A percentile compares a stretch with the other conserved stretches of the same genome.
Evolutionary conservation across 257 asterid genomes (phyloP).

Genomic region (Prunella vulgaris): DNA sequence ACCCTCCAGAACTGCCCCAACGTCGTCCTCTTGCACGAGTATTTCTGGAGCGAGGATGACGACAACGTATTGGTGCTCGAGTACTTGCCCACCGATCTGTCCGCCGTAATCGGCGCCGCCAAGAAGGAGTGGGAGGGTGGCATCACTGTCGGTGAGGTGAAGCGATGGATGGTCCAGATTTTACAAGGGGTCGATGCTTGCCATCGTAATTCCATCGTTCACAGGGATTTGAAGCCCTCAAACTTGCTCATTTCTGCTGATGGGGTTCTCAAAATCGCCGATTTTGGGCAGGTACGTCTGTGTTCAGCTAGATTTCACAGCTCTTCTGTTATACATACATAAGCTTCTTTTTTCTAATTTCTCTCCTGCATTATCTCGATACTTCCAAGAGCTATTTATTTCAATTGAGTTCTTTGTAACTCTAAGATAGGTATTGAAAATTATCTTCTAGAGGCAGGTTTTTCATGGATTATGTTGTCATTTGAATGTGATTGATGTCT

Average conservation of each 20-base stretch:
- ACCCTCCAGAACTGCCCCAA: slow-evolving; percentile 65
- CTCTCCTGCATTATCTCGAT: neutral
- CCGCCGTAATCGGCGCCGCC: slow-evolving; percentile 56
- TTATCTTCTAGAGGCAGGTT: neutral
- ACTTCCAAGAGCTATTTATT: too few species aligned
- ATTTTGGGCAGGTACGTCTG: slow-evolving; percentile 81
- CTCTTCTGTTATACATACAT: too few species aligned
- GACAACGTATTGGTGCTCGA: slow-evolving; percentile 92
- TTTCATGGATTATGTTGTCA: slow-evolving; percentile 8
- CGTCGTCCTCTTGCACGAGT: slow-evolving; percentile 62
- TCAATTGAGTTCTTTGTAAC: neutral
- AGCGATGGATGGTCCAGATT: slow-evolving; percentile 88
- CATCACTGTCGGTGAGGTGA: slow-evolving; percentile 61
- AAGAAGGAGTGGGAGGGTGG: slow-evolving; percentile 63
- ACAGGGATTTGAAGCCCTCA: slow-evolving; percentile 86
- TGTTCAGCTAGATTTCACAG: too few species aligned
- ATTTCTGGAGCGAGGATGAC: slow-evolving; percentile 90
- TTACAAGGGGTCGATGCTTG: slow-evolving; percentile 68
- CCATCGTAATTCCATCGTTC: slow-evolving; percentile 78
- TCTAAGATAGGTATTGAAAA: neutral
- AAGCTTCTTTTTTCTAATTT: neutral
- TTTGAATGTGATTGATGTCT: neutral
- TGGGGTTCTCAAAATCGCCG: slow-evolving; percentile 87
- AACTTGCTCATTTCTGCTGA: slow-evolving; percentile 81
- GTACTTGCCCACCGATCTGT: slow-evolving; percentile 70